Evolutionary conservation across 2,329 filamentous ascomycete genomes (phyloP), one percentile per base, ranked within the genome.

Genomic region (Fusarium globosum): DNA sequence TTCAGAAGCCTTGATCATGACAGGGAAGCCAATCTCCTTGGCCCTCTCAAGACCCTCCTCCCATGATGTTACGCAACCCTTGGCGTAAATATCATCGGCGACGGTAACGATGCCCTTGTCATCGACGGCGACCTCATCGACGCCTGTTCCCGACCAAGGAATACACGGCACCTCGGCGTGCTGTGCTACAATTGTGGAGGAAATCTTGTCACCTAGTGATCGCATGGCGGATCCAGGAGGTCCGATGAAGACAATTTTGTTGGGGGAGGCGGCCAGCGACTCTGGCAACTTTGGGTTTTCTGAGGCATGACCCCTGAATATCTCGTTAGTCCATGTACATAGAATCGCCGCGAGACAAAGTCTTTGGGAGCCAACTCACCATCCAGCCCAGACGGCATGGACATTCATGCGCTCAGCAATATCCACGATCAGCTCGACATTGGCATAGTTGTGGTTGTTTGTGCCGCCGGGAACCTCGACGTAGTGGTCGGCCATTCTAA

Each of bases 361-460:
- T 30, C 36, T 39, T 35, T 48, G 11, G 49, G 56, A 41, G 38
- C 21, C 13, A 35, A 79, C 92, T 88, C 85, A 96, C 95, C 96
- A 99, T 88, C 96, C 96, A 78, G 96, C 96, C 96, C 96, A 99
- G 21, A 99, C 96, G 68, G 96, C 96, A 81, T 99, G 96, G 69
- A 99, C 96, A 79, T 96, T 91, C 95, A 98, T 98, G 72, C 96
- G 94, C 88, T 99, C 96, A 33, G 96, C 96, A 82, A 99, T 91
- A 86, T 99, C 96, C 76, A 99, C 96, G 84, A 99, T 99, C 82
- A 99, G 89, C 87, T 99, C 96, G 69, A 99, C 96, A 83, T 99
- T 99, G 86, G 96, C 96, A 85, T 99, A 99, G 86, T 99, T 99
- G 92, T 99, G 97, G 89, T 99, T 99, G 88, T 99, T 99, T 72